Evolutionary conservation across 192 early-diverging fungal species (phyloP).

Genomic region (Kappamyces sp.): DNA sequence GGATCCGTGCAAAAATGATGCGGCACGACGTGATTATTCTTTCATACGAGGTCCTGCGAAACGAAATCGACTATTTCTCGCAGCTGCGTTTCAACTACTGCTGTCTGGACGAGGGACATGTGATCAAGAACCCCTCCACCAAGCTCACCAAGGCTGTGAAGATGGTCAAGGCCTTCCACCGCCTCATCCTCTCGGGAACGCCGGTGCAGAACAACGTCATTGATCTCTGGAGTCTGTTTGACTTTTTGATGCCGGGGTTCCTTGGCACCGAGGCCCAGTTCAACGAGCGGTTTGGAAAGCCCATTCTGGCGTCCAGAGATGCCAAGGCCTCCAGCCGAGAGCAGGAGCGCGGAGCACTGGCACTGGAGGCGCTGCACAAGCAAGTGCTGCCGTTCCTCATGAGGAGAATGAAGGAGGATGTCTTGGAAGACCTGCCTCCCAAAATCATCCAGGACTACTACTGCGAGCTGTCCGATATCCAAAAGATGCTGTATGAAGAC

Average conservation of each 20-base stretch:
- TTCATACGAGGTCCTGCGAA: conserved; percentile 95
- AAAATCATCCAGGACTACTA: conserved; percentile 99
- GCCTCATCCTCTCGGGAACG: conserved; percentile 93
- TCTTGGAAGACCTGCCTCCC: conserved; percentile 90
- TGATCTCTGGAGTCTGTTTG: conserved; percentile 97
- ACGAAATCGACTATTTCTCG: conserved; percentile 82
- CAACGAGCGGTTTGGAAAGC: conserved; percentile 89
- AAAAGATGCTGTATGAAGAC: conserved; percentile 88
- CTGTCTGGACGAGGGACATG: conserved; percentile 95
- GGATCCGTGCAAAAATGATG: conserved; percentile 49
- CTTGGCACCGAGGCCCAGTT: conserved; percentile 85
- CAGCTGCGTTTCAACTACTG: conserved; percentile 85
- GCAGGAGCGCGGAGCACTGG: conserved; percentile 67
- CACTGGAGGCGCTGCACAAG: conserved; percentile 89
- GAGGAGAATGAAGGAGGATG: conserved; percentile 96
- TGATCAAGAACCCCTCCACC: conserved; percentile 92
- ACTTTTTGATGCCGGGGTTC: conserved; percentile 98
- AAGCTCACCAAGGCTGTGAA: conserved; percentile 93
- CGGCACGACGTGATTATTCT: conserved; percentile 76
- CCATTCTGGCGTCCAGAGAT: conserved; percentile 85
- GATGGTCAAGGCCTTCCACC: conserved; percentile 63
- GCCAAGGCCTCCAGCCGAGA: conserved; percentile 63
- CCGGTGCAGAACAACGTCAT: conserved; percentile 97
- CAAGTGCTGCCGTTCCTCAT: conserved; percentile 95
- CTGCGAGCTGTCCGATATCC: conserved; percentile 87